Evolutionary conservation across 1,139 yeast genomes (phyloP).

Genomic region (Taphrina populina): DNA sequence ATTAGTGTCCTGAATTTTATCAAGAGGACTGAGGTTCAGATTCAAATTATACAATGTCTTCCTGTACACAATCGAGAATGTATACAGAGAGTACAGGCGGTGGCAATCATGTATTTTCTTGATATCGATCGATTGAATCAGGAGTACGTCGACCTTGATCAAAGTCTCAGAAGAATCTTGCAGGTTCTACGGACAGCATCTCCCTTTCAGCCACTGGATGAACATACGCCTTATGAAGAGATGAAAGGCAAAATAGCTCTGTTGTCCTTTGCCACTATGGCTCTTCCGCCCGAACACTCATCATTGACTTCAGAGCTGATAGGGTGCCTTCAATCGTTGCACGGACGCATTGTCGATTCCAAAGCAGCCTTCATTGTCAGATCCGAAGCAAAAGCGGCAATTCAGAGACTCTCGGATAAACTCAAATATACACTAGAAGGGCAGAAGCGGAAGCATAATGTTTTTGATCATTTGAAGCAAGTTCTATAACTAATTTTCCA

Average conservation of each 20-base stretch:
- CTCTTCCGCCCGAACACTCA: background rate
- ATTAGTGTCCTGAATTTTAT: background rate
- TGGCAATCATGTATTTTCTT: too few relatives aligned
- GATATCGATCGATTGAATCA: too few relatives aligned
- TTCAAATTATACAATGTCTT: background rate
- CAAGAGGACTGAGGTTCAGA: background rate
- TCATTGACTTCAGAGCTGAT: background rate
- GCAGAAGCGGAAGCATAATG: background rate
- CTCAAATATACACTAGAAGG: constrained; percentile 8
- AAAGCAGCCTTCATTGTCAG: constrained; percentile 29
- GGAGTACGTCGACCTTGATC: too few relatives aligned
- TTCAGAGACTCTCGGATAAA: constrained; percentile 11
- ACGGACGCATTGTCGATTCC: constrained; percentile 29
- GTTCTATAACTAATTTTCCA: too few relatives aligned
- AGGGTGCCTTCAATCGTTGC: constrained; percentile 9
- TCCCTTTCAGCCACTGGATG: constrained; percentile 9
- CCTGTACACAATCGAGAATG: too few relatives aligned
- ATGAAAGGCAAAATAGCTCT: background rate
- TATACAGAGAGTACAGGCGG: too few relatives aligned
- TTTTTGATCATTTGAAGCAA: constrained; percentile 3
- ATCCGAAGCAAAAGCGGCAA: constrained; percentile 24
- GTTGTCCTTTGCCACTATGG: background rate
- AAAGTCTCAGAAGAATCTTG: too few relatives aligned
- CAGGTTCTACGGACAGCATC: background rate
- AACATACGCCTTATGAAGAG: background rate